These are phyloP conservation scores for Candida arabinofermentans DNA, from an alignment of 805 yeast genomes.

Conservation along the genomic window DNA sequence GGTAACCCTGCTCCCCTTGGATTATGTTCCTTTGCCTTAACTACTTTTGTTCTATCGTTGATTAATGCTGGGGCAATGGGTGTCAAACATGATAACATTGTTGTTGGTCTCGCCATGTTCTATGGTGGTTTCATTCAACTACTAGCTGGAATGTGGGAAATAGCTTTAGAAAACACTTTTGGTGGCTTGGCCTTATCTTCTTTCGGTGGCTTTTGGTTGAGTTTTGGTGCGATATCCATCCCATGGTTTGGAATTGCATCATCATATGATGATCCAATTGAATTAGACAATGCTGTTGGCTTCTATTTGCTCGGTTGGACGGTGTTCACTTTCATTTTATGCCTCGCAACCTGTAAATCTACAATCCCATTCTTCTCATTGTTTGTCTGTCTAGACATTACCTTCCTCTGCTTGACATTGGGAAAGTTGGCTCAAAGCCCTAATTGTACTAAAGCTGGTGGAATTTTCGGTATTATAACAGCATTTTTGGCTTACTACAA, in stretches of 20 bases:
- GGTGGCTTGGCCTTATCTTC: conserved; percentile 62
- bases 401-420: conserved; percentile 47
- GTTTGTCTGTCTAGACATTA: conserved; percentile 48
- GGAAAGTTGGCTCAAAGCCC: conserved; percentile 46
- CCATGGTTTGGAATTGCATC: conserved; percentile 57
- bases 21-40: conserved; percentile 65
- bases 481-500: conserved; percentile 65
- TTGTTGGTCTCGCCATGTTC: conserved; percentile 63
- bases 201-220: conserved; percentile 74
- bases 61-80: conserved; percentile 66
- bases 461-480: conserved; percentile 58
- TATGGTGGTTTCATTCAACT: conserved; percentile 72
- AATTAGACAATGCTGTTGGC: conserved; percentile 49
- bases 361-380: conserved; percentile 50
- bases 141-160: conserved; percentile 72
- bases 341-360: conserved; percentile 54
- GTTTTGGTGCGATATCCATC: conserved; percentile 61
- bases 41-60: conserved; percentile 62
- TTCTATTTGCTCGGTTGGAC: conserved; percentile 61
- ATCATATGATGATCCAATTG: conserved; percentile 41
- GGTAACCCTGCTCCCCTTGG: conserved; percentile 81
- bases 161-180: conserved; percentile 68
- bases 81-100: conserved; percentile 53
- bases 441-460: conserved; percentile 48
- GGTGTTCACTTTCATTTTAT: conserved; percentile 56